These are phyloP conservation scores for Sclerotinia sclerotiorum DNA, from an alignment of 2,329 filamentous ascomycete genomes.

Conservation along the genomic window DNA sequence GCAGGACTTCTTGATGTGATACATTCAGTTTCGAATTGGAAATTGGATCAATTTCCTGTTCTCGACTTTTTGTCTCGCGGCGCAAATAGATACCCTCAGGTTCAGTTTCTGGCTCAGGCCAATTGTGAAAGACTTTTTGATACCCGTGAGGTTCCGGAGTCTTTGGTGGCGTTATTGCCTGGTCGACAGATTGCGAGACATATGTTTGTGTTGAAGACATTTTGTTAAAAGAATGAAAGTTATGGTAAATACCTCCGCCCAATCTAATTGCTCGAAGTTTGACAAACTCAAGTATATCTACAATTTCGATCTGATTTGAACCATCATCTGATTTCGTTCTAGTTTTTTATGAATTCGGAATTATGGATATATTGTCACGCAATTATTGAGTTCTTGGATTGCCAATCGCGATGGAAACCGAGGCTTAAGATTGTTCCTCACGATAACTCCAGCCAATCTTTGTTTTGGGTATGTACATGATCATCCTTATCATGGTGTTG, in stretches of 20 bases:
- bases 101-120: constrained; percentile 33
- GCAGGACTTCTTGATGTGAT: constrained; percentile 47
- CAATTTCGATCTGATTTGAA: constrained; percentile 6
- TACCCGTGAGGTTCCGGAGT: constrained; percentile 28
- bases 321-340: background rate
- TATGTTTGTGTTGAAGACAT: constrained; percentile 24
- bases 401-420: background rate
- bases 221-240: background rate
- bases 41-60: background rate
- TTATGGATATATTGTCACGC: constrained; percentile 17
- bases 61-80: background rate
- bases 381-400: background rate
- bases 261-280: background rate
- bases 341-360: background rate
- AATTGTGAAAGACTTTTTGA: constrained; percentile 29
- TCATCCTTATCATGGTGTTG: constrained; percentile 10
- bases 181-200: constrained; percentile 30
- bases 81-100: constrained; percentile 25
- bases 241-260: background rate
- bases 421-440: background rate
- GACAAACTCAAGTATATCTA: background rate
- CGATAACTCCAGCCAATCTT: constrained; percentile 6
- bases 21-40: constrained; percentile 24
- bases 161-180: constrained; percentile 31
- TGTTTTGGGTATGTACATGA: background rate